Evolutionary conservation across 768 basidiomycete species (phyloP).

Genomic region (Neoboletus brunneissimus): DNA sequence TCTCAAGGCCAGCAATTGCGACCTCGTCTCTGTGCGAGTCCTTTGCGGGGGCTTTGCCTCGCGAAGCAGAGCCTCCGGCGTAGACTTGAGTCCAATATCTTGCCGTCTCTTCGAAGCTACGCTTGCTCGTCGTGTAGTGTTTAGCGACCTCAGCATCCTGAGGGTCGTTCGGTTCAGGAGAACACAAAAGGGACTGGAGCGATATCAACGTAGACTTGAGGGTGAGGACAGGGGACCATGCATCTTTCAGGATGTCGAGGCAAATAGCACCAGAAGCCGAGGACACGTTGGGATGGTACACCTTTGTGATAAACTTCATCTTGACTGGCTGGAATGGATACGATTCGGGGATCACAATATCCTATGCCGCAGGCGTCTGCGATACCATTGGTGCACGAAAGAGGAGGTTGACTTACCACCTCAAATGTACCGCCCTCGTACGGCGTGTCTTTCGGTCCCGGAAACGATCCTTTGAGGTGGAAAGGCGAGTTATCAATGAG

Average conservation of each 20-base stretch:
- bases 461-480: constrained; percentile 88
- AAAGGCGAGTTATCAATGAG: constrained; percentile 88
- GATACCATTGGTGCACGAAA: background rate
- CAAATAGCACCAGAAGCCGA: constrained; percentile 95
- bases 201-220: constrained; percentile 96
- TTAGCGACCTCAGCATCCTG: constrained; percentile 99
- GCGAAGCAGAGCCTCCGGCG: constrained; percentile 65
- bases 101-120: constrained; percentile 88
- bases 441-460: constrained; percentile 89
- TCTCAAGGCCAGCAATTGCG: constrained; percentile 77
- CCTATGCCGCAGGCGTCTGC: constrained; percentile 43
- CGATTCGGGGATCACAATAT: constrained; percentile 89
- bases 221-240: constrained; percentile 94
- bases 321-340: constrained; percentile 94
- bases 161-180: constrained; percentile 93
- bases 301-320: constrained; percentile 98
- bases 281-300: constrained; percentile 95
- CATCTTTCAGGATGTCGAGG: constrained; percentile 81
- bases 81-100: constrained; percentile 93
- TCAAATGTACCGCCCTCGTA: constrained; percentile 91
- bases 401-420: constrained; percentile 57
- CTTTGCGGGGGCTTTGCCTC: constrained; percentile 35
- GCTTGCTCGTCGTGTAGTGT: constrained; percentile 87
- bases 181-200: constrained; percentile 88
- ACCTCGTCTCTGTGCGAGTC: constrained; percentile 44